Evolutionary conservation across 2,329 filamentous ascomycete genomes (phyloP).

Genomic region (Colletotrichum lupini): DNA sequence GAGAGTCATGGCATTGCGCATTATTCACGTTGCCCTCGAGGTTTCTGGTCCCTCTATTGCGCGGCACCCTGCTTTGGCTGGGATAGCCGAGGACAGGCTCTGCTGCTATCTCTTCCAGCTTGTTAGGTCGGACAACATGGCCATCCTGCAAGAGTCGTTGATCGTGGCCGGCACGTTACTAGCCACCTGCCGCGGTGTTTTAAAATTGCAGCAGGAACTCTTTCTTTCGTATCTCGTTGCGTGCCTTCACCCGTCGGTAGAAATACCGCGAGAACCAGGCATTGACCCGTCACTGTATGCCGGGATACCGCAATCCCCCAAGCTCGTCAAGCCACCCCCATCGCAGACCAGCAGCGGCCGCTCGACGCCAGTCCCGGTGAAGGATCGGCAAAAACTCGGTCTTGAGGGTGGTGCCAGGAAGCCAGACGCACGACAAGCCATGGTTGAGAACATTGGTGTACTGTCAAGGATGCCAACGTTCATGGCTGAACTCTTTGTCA

Average conservation of each 20-base stretch:
- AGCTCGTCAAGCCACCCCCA: slow-evolving; percentile 80
- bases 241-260: slow-evolving; percentile 92
- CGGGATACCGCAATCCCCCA: slow-evolving; percentile 91
- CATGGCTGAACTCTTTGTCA: slow-evolving; percentile 95
- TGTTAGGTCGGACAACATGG: slow-evolving; percentile 95
- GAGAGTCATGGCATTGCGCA: slow-evolving; percentile 96
- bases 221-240: slow-evolving; percentile 95
- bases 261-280: slow-evolving; percentile 89
- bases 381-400: slow-evolving; percentile 91
- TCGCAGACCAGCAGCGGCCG: slow-evolving; percentile 83
- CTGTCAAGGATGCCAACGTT: slow-evolving; percentile 93
- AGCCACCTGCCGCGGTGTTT: slow-evolving; percentile 87
- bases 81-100: slow-evolving; percentile 89
- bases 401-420: slow-evolving; percentile 92
- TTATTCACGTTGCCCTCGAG: slow-evolving; percentile 96
- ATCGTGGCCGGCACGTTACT: slow-evolving; percentile 91
- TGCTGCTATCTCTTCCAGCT: slow-evolving; percentile 97
- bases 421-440: slow-evolving; percentile 94
- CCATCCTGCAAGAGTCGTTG: slow-evolving; percentile 90
- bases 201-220: slow-evolving; percentile 96
- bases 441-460: slow-evolving; percentile 96
- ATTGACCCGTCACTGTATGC: slow-evolving; percentile 94
- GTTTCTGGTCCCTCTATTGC: slow-evolving; percentile 96
- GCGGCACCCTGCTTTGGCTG: slow-evolving; percentile 87
- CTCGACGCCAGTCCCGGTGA: slow-evolving; percentile 89